Base-by-base conservation (phyloP, 2,329 filamentous ascomycete species). In the Colletotrichum destructivum region DNA sequence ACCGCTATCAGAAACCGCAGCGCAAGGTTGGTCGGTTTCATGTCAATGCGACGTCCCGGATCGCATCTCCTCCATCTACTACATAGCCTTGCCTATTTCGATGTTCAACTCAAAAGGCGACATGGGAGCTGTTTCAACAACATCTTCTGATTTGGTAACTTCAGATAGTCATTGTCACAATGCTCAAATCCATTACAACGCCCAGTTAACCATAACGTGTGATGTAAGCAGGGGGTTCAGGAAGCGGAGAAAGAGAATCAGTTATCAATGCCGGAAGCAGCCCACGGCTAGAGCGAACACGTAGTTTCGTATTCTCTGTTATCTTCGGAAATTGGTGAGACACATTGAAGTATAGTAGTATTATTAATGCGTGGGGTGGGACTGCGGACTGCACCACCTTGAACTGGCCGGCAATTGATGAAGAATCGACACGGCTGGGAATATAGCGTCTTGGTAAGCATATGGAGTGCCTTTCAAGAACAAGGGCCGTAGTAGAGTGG, bases 301-400 rank as follows among this genome's bases (percentile, higher is more conserved):
- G 49, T 12, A 21, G 49, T 44, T 70, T 57, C 63, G 62, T 67
- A 67, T 66, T 66, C 57, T 47, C 16, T 44, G 42, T 51, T 67
- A n/a, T 47, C 49, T 68, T 46, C 31, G 56, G 62, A 44, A 35
- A 40, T 42, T 47, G 26, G 62, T 26, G 52, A 16, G 54, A 46
- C 44, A 54, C 26, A 40, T 35, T 40, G 63, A 21, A n/a, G 63
- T 40, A 42, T 56, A 18, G 44, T 16, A 23, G 21, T 51, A 8
- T 47, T 60, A 9, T 23, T 56, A 38, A 42, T 23, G 44, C 16
- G 40, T 31, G 42, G 42, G 31, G 52, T 9, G 31, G 35, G 35
- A 35, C 31, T 44, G 40, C 26, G 52, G 51, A 54, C 67, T 57
- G 31, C 59, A 54, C 16, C 38, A 21, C 49, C 23, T 71, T 23